Conservation (phyloP, 2,329 filamentous ascomycete genomes). For the Periconia sp. region DNA sequence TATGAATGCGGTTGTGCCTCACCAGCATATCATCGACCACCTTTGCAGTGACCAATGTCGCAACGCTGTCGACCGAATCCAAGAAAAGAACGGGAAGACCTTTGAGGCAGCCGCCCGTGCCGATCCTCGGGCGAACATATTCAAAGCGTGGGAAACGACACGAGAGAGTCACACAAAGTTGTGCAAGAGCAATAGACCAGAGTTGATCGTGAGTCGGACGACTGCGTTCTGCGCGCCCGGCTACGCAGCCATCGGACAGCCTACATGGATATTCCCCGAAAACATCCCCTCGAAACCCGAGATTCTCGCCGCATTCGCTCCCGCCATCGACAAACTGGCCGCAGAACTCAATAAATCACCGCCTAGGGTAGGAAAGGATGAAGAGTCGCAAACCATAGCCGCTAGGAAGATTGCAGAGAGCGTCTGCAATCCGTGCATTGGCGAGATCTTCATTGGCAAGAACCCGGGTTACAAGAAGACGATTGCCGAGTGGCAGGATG, state of each 20-base stretch:
- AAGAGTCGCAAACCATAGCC: slow-evolving; percentile 1
- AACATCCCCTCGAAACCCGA: background rate
- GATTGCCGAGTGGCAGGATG: slow-evolving; percentile 10
- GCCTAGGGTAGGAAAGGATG: no score
- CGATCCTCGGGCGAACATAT: background rate
- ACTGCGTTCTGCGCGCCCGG: slow-evolving; percentile 15
- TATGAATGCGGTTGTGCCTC: slow-evolving; percentile 7
- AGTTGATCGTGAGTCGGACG: background rate
- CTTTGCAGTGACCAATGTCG: slow-evolving; percentile 16
- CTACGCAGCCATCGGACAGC: slow-evolving; percentile 11
- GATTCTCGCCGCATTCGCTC: slow-evolving; percentile 11
- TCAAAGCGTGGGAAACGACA: slow-evolving; percentile 1
- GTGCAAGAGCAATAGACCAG: background rate
- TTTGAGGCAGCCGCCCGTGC: background rate
- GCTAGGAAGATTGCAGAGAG: slow-evolving; percentile 11
- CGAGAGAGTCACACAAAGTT: background rate
- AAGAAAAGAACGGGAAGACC: slow-evolving; percentile 3
- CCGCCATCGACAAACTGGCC: slow-evolving; percentile 6
- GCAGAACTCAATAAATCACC: no score
- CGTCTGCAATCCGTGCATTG: slow-evolving; percentile 14
- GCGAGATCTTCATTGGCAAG: slow-evolving; percentile 11
- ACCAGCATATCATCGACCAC: slow-evolving; percentile 1
- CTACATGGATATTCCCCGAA: slow-evolving; percentile 10
- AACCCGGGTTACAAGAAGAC: slow-evolving; percentile 10
- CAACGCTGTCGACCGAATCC: slow-evolving; percentile 14